Percentiles rank a stretch among this genome's conserved stretches.
Evolutionary conservation across 805 yeast genomes (phyloP).

Genomic region (Clavispora vitiphila): DNA sequence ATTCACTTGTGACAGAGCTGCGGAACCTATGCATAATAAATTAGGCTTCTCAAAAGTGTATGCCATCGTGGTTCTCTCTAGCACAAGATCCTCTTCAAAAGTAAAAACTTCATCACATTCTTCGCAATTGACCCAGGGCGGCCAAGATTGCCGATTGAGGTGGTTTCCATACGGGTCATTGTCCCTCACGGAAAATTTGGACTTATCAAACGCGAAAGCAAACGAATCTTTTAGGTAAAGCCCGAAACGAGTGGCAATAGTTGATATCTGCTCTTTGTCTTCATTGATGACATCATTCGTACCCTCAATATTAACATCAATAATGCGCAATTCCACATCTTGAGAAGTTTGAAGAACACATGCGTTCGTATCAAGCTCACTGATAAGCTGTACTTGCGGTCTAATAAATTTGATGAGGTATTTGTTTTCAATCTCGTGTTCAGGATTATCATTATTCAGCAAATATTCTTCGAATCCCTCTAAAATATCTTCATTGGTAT

Average conservation of each 20-base stretch:
- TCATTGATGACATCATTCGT: slow-evolving; percentile 32
- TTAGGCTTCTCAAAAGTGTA: slow-evolving; percentile 49
- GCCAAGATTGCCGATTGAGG: slow-evolving; percentile 6
- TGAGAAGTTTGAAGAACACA: slow-evolving; percentile 51
- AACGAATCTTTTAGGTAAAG: slow-evolving; percentile 52
- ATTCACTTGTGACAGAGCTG: slow-evolving; percentile 21
- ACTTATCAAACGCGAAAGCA: slow-evolving; percentile 45
- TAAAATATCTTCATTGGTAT: slow-evolving; percentile 28
- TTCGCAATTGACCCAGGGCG: slow-evolving; percentile 20
- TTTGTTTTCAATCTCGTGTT: slow-evolving; percentile 47
- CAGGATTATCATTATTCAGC: slow-evolving; percentile 29
- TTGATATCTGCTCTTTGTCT: slow-evolving; percentile 28
- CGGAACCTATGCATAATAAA: slow-evolving; percentile 35
- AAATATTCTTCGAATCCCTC: slow-evolving; percentile 52
- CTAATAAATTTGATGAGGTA: slow-evolving; percentile 64
- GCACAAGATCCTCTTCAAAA: slow-evolving; percentile 23
- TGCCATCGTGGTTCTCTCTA: slow-evolving; percentile 37
- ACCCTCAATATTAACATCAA: slow-evolving; percentile 40
- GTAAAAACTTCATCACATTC: slow-evolving; percentile 22
- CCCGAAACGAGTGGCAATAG: slow-evolving; percentile 55
- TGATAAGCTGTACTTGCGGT: slow-evolving; percentile 73
- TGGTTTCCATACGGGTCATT: slow-evolving; percentile 4
- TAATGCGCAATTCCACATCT: slow-evolving; percentile 53
- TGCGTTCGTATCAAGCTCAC: slow-evolving; percentile 41
- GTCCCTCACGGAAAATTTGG: slow-evolving; percentile 12